Evolutionary conservation across 371 early-diverging fungal species (phyloP).

Genomic region (Paraphysoderma sedebokerense): DNA sequence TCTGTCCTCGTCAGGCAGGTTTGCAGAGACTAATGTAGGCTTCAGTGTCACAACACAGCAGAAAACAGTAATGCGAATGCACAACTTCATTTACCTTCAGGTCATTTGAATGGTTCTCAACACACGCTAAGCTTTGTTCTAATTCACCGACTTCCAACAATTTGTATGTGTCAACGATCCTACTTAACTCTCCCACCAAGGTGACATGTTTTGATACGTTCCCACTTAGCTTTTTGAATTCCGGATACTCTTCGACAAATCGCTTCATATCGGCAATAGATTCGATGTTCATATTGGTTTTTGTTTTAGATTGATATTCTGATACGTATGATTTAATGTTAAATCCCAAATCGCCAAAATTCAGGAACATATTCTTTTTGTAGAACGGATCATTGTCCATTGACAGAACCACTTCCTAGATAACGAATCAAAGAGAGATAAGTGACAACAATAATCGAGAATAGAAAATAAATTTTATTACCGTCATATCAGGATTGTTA

Average conservation of each 20-base stretch:
- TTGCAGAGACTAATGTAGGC: not conserved
- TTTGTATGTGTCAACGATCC: conserved; percentile 48
- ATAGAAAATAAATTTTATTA: conserved; percentile 9
- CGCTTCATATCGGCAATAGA: conserved; percentile 92
- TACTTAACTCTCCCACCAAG: conserved; percentile 75
- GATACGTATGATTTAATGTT: conserved; percentile 85
- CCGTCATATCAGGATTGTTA: conserved; percentile 60
- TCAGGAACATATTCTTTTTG: conserved; percentile 67
- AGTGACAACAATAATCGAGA: not conserved
- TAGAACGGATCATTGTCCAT: conserved; percentile 81
- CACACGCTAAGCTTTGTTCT: conserved; percentile 83
- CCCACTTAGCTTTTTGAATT: conserved; percentile 80
- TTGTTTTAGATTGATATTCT: conserved; percentile 60
- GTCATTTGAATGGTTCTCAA: conserved; percentile 63
- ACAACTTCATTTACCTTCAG: conserved; percentile 32
- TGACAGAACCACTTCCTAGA: conserved; percentile 68
- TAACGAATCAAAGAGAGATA: not conserved
- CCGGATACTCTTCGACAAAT: conserved; percentile 94
- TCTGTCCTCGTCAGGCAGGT: conserved; percentile 45
- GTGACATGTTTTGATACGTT: conserved; percentile 96
- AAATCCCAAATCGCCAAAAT: conserved; percentile 85
- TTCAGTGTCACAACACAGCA: not conserved
- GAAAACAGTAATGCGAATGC: not conserved
- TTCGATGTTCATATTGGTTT: conserved; percentile 71
- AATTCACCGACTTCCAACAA: conserved; percentile 75